phyloP scores from a whole-genome alignment of 345 rosid genomes.

The Bruguiera gymnorhiza region DNA sequence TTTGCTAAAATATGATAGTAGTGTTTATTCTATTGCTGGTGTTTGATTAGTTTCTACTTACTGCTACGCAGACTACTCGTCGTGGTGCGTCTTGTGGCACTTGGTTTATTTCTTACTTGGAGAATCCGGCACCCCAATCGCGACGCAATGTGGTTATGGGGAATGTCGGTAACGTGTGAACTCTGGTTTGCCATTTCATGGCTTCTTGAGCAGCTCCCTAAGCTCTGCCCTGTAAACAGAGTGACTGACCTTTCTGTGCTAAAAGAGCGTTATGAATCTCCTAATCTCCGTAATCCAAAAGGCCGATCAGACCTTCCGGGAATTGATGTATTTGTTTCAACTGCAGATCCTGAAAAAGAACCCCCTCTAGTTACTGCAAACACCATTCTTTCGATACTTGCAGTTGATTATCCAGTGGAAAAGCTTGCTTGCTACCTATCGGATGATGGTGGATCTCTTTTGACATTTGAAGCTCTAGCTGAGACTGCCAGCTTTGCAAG shows the following conservation, averaged over 20 bases:
- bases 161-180: constrained; percentile 69
- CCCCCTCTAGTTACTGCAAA: constrained; percentile 81
- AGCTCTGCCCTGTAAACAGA: constrained; percentile 78
- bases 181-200: constrained; percentile 82
- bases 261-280: constrained; percentile 61
- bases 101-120: constrained; percentile 67
- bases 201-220: constrained; percentile 73
- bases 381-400: constrained; percentile 67
- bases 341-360: constrained; percentile 80
- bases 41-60: not conserved
- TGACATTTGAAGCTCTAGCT: constrained; percentile 74
- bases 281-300: constrained; percentile 69
- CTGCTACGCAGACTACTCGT: constrained; percentile 50
- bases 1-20: no score
- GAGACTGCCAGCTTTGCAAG: constrained; percentile 76
- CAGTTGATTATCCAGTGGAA: constrained; percentile 78
- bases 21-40: not conserved
- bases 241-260: constrained; percentile 61
- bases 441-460: constrained; percentile 70
- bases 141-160: constrained; percentile 79
- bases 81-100: constrained; percentile 53
- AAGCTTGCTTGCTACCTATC: constrained; percentile 75
- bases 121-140: constrained; percentile 64
- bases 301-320: constrained; percentile 80
- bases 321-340: constrained; percentile 71